Base-by-base conservation (phyloP, 352 stramenopile genomes). In the Phytophthora quininea region DNA sequence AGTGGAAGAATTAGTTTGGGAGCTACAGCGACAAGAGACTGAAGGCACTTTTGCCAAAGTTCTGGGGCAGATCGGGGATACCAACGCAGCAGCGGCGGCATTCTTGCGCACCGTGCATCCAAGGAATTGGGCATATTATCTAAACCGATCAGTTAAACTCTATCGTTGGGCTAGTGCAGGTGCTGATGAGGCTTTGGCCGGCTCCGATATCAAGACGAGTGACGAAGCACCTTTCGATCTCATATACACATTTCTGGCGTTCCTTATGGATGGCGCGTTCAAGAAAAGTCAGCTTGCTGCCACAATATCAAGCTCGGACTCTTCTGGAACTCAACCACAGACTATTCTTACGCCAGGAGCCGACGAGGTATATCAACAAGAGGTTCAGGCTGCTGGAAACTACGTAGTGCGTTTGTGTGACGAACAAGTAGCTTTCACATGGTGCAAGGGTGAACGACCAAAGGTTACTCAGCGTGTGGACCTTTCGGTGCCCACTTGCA, bases 221-320 rank as follows among this genome's bases (percentile, higher is more conserved):
- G 86, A 94, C 47, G 86, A 94, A 45, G 82, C 86, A 27, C 86
- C 86, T 46, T 92, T 95, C 32, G 86, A 95, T 69, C 63, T 95
- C 40, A 73, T 93, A 50, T 95, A 95, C 49, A 83, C 74, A 43
- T 93, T 91, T 61, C 58, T 94, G 48, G 84, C 84, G 4, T 91
- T 91, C 60, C 61, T 94, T 48, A 94, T 94, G 86, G 86, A 94
- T 52, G 67, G 57, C 31, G 65, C 82, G 32, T 94, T 84, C 63
- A 90, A 89, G 65, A 92, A 90, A 71, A 91, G 73, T 47, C 84
- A 92, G 56, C 60, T 87, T 27, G 73, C 82, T n/a, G 61, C 74
- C 32, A 87, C 91, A 47, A 59, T 93, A 30, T 32, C 84, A 8
- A 51, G 60, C 10, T 76, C 86, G 45, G 75, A 64, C n/a, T 3